Evolutionary conservation across 2,329 filamentous ascomycete genomes (phyloP), one percentile per base, ranked within the genome.

Genomic region (Didymella arachidicola): DNA sequence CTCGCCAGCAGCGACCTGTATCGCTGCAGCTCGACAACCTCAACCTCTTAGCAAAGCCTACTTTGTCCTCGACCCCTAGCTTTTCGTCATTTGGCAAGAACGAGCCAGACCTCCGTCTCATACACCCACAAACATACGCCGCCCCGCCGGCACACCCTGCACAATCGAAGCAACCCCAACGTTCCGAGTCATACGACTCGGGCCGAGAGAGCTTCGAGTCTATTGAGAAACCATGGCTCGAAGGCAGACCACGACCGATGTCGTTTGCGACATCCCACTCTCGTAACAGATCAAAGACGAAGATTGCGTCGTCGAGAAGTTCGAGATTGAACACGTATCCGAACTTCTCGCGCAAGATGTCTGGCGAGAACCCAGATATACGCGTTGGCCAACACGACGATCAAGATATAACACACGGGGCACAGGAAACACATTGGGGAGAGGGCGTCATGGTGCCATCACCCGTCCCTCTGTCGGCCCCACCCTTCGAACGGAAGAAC

Each of bases 291-390:
- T 67, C 68, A 7, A 66, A 63, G 18, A 65, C 57, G 29, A 72
- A 68, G 55, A 72, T 74, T 43, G 71, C 71, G 2, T 73, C 71
- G 4, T 73, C 71, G 7, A 59, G 70, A 52, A 69, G 69, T 2
- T 53, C 69, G 12, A 61, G 67, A 42, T 60, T 66, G 6, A 69
- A 70, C 47, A 71, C 62, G 53, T 67, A 67, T 25, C 66, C 69
- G 10, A 71, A 69, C 46, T 66, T 63, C 34, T 68, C 70, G 2
- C 63, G 67, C 0, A 70, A 67, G 14, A 57, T 65, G 19, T 69
- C 70, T 7, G 60, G 52, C 18, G 56, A 53, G 36, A 53, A 57
- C 8, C 60, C 63, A n/a, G 69, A 61, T 36, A 59, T 62, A 14
- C 38, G 70, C 7, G 39, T 54, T 12, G 25, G 54, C 39, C 67